Percentiles rank a stretch among this genome's conserved stretches.
These are phyloP conservation scores for Parafenestella ontariensis DNA, from an alignment of 2,329 filamentous ascomycete species.

Conservation along the genomic window DNA sequence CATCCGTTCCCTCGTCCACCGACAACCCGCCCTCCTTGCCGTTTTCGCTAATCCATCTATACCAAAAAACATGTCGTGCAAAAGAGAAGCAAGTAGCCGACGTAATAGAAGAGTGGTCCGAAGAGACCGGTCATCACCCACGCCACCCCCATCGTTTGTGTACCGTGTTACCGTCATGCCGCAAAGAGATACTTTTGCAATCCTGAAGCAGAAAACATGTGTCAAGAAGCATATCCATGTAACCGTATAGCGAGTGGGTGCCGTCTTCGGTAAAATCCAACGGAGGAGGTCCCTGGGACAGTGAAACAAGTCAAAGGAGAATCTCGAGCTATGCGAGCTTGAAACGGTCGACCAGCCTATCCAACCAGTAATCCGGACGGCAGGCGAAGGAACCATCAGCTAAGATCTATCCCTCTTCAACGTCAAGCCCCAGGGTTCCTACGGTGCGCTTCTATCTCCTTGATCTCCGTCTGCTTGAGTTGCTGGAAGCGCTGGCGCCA, in stretches of 20 bases:
- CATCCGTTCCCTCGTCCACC: background rate
- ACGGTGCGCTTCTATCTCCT: constrained; percentile 36
- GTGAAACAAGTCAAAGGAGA: background rate
- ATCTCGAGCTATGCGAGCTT: background rate
- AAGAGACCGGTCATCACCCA: too few species aligned
- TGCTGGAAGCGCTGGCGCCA: constrained; percentile 47
- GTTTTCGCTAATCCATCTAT: constrained; percentile 2
- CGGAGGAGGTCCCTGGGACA: background rate
- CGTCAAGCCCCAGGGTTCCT: constrained; percentile 11
- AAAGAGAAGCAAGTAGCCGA: constrained; percentile 1
- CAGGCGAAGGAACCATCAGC: background rate
- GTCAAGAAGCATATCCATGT: background rate
- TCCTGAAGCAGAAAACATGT: background rate
- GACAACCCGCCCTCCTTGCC: background rate
- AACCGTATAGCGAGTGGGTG: background rate
- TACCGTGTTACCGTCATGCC: background rate
- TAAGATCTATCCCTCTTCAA: background rate
- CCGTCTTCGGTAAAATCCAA: background rate
- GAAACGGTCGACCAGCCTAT: background rate
- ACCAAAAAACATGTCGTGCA: constrained; percentile 1
- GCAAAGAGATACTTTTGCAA: background rate
- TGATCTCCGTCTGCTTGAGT: constrained; percentile 39
- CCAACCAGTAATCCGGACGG: background rate
- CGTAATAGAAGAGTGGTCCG: too few species aligned
- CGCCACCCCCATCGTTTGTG: too few species aligned